These are phyloP conservation scores for Lactifluus echinatus DNA, from an alignment of 768 basidiomycete species.

Conservation along the genomic window DNA sequence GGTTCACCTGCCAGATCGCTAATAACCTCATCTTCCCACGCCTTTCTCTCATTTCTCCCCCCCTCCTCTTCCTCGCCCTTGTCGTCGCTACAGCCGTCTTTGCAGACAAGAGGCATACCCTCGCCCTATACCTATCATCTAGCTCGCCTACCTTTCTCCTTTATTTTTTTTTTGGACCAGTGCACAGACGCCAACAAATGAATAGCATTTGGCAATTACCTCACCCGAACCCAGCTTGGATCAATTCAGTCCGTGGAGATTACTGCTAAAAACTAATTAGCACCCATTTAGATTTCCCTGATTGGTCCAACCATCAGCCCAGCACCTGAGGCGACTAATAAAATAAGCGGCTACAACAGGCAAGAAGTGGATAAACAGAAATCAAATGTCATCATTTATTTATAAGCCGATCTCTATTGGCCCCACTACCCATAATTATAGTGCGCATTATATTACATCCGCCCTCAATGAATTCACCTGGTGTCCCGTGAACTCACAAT, in stretches of 20 bases:
- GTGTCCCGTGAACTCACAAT: no score
- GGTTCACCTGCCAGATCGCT: constrained; percentile 18
- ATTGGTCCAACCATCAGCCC: no score
- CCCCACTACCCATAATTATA: not conserved
- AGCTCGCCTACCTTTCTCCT: no score
- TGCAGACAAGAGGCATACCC: no score
- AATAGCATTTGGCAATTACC: not conserved
- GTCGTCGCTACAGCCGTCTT: not conserved
- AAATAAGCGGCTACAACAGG: not conserved
- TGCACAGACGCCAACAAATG: not conserved
- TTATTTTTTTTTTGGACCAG: not conserved
- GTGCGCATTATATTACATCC: not conserved
- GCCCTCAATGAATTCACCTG: not conserved
- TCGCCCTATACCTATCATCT: not conserved
- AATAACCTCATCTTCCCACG: constrained; percentile 21
- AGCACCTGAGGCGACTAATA: not conserved
- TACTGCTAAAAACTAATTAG: constrained; percentile 6
- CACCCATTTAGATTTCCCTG: not conserved
- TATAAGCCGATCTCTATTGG: not conserved
- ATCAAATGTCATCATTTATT: not conserved
- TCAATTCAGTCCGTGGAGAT: constrained; percentile 5
- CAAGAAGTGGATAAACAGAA: not conserved
- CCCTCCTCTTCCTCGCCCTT: not conserved
- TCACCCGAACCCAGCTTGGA: not conserved
- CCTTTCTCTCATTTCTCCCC: not conserved